These are phyloP conservation scores for Chlorophyllum brunneum DNA, from an alignment of 768 basidiomycete species.

Conservation along the genomic window DNA sequence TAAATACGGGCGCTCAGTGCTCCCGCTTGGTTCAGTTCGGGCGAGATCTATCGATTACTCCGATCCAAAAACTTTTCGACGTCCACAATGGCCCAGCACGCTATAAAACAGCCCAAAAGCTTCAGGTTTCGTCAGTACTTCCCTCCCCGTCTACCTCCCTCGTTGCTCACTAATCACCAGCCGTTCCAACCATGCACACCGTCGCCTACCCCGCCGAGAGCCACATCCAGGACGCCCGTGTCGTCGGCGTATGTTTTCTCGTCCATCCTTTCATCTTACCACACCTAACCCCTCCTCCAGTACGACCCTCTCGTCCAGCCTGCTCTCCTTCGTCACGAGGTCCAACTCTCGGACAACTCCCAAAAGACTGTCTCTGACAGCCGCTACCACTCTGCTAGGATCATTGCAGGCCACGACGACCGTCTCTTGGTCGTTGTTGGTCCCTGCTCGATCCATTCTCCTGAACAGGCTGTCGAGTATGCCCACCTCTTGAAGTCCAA, in stretches of 20 bases:
- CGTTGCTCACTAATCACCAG: constrained; percentile 27
- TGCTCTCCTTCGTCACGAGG: constrained; percentile 83
- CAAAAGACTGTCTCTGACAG: constrained; percentile 76
- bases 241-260: constrained; percentile 60
- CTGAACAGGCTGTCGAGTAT: constrained; percentile 82
- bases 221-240: constrained; percentile 79
- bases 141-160: constrained; percentile 19
- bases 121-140: constrained; percentile 27
- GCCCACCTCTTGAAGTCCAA: constrained; percentile 69
- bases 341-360: constrained; percentile 61
- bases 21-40: constrained; percentile 14
- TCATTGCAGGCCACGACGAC: constrained; percentile 82
- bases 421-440: constrained; percentile 90
- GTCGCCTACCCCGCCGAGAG: constrained; percentile 58
- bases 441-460: constrained; percentile 92
- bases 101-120: constrained; percentile 30
- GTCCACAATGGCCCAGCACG: constrained; percentile 18
- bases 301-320: constrained; percentile 98
- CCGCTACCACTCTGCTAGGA: constrained; percentile 72
- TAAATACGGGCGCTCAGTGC: background rate
- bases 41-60: constrained; percentile 11
- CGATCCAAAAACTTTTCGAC: constrained; percentile 10
- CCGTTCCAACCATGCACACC: constrained; percentile 48
- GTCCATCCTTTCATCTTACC: background rate
- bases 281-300: constrained; percentile 32